Base-by-base conservation (phyloP, 164 flowering plant genomes). In the Akebia trifoliata region DNA sequence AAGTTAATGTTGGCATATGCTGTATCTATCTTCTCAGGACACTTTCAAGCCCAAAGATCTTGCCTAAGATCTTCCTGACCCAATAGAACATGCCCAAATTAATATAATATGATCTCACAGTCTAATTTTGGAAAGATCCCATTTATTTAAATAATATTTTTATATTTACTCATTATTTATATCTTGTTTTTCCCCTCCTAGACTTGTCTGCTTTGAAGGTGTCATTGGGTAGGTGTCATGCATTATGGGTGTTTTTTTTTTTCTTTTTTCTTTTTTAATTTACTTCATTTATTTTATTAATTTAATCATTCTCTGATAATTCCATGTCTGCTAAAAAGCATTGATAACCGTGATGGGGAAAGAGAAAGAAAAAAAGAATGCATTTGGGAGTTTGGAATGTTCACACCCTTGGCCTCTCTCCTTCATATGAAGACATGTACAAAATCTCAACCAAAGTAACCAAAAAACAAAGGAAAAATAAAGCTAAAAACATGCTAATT, bases 51-150 rank as follows among this genome's bases (percentile, higher is more conserved):
- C 56, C 39, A 53, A 45, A 75, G 79, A 80, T 84, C 81, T 76
- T 80, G 84, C 81, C 79, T 69, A 63, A 65, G 81, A 79, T 76
- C 78, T 79, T 70, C 78, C 81, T 69, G 78, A 80, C 79, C 83
- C 73, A 78, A 58, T 50, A 61, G 67, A 72, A 64, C 79, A 72
- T 74, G 73, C 68, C 57, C 44, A 59, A 40, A 62, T 62, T 65
- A 59, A 35, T 59, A 66, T 57, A 60, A 60, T 63, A 46, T 60
- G 47, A 28, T 47, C 54, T 46, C 64, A 52, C 62, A 61, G 68
- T 65, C 70, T 68, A 54, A 54, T 65, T n/a, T 69, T 68, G 76
- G 75, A 76, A 68, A 70, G 59, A 59, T 69, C 70, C 48, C 49
- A 52, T 26, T 50, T 18, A 62, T 65, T 50, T 10, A 62, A 43